Conservation (phyloP, 257 asterid genomes). For the Solanum neorickii region DNA sequence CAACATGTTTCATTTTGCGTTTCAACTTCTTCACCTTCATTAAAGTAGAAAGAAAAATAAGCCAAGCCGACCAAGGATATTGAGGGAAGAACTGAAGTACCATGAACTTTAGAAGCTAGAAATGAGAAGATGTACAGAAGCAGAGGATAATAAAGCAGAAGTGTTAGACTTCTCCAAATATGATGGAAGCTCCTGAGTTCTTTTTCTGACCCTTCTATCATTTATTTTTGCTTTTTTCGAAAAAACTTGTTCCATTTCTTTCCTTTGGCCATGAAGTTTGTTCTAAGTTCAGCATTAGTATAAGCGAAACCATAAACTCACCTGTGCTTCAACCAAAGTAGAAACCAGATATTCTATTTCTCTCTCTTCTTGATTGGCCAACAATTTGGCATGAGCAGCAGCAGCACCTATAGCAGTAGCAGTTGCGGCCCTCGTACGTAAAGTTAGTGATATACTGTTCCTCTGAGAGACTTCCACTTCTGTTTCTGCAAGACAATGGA, state of each 20-base stretch:
- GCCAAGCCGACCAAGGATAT: background rate
- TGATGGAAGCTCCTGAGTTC: background rate
- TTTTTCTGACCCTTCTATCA: background rate
- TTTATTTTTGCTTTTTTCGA: background rate
- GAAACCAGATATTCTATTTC: constrained; percentile 63
- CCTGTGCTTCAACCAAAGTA: constrained; percentile 69
- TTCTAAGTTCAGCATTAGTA: background rate
- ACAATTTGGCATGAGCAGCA: constrained; percentile 78
- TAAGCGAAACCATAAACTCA: background rate
- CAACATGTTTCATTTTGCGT: constrained; percentile 46
- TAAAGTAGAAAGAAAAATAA: background rate
- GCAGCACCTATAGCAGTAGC: constrained; percentile 89
- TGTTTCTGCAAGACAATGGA: constrained; percentile 19
- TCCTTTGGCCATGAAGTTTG: background rate
- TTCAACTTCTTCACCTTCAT: constrained; percentile 53
- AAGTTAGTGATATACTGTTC: constrained; percentile 45
- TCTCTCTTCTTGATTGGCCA: constrained; percentile 93
- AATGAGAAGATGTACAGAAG: background rate
- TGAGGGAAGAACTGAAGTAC: background rate
- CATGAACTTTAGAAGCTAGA: background rate
- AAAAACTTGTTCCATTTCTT: background rate
- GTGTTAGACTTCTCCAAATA: background rate
- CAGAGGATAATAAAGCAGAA: background rate
- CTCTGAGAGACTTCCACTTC: constrained; percentile 23
- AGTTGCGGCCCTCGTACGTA: constrained; percentile 77